Evolutionary conservation across 164 flowering plant genomes (phyloP).

Genomic region (Annona cherimola): DNA sequence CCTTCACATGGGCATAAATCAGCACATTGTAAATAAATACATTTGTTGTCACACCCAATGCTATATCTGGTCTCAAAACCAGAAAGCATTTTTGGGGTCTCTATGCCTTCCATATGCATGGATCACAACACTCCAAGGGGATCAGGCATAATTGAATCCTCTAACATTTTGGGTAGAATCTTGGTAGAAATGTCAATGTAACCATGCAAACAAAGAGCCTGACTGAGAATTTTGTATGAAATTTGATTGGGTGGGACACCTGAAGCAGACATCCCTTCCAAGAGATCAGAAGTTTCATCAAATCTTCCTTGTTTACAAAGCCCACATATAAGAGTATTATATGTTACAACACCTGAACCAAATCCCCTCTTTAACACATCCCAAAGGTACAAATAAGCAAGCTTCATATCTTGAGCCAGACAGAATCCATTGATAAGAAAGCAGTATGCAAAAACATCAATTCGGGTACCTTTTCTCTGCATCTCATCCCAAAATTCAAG

Average conservation of each 20-base stretch:
- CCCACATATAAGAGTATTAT: slow-evolving; percentile 51
- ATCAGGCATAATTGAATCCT: slow-evolving; percentile 42
- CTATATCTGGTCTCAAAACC: slow-evolving; percentile 40
- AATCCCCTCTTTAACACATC: slow-evolving; percentile 61
- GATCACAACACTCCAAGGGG: slow-evolving; percentile 68
- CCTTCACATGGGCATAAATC: slow-evolving; percentile 42
- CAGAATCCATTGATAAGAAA: slow-evolving; percentile 59
- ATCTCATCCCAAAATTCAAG: slow-evolving; percentile 42
- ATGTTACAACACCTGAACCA: slow-evolving; percentile 54
- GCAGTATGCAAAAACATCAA: slow-evolving; percentile 61
- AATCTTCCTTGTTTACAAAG: slow-evolving; percentile 52
- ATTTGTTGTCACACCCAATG: slow-evolving; percentile 50
- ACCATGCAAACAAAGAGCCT: slow-evolving; percentile 50
- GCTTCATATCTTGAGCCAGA: slow-evolving; percentile 22
- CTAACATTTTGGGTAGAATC: slow-evolving; percentile 43
- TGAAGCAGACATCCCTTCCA: slow-evolving; percentile 36
- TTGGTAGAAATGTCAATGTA: slow-evolving; percentile 38
- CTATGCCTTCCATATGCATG: slow-evolving; percentile 55
- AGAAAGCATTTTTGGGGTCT: slow-evolving; percentile 33
- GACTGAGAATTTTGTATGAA: slow-evolving; percentile 55
- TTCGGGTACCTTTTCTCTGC: slow-evolving; percentile 19
- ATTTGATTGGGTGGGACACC: slow-evolving; percentile 62
- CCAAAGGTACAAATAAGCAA: slow-evolving; percentile 35
- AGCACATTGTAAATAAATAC: slow-evolving; percentile 64
- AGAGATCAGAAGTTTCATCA: slow-evolving; percentile 48